phyloP scores from a whole-genome alignment of 257 asterid species.

The Fraxinus pennsylvanica region DNA sequence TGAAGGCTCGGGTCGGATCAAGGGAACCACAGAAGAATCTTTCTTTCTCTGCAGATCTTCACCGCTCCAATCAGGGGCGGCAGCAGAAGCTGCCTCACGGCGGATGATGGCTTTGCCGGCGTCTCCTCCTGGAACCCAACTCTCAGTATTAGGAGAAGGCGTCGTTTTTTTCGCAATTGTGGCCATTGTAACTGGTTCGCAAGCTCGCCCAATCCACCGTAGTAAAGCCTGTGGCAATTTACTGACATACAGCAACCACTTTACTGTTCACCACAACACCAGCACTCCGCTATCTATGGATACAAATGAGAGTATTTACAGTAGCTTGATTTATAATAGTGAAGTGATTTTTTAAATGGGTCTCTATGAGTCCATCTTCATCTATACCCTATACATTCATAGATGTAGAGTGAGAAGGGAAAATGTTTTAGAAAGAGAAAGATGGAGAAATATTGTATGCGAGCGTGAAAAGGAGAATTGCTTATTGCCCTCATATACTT shows the following conservation, averaged over 20 bases:
- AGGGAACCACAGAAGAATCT: slow-evolving; percentile 36
- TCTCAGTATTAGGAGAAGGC: slow-evolving; percentile 27
- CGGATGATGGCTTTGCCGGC: slow-evolving; percentile 33
- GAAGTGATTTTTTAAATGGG: neutral
- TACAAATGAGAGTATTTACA: neutral
- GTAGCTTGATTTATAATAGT: neutral
- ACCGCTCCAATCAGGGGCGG: slow-evolving; percentile 42
- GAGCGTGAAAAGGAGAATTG: neutral
- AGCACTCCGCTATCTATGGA: slow-evolving; percentile 20
- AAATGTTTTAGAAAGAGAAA: neutral
- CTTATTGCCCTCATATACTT: neutral
- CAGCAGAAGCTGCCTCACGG: slow-evolving; percentile 47
- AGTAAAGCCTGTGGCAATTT: slow-evolving; percentile 55
- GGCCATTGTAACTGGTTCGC: slow-evolving; percentile 91
- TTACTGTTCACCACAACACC: slow-evolving; percentile 41
- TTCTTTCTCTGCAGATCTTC: slow-evolving; percentile 40
- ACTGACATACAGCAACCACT: slow-evolving; percentile 72
- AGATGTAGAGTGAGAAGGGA: neutral
- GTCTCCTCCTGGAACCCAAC: slow-evolving; percentile 28
- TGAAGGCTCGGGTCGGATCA: slow-evolving; percentile 50
- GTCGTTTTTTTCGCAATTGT: slow-evolving; percentile 82
- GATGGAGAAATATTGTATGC: neutral
- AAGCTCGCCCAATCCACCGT: slow-evolving; percentile 69
- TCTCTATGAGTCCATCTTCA: neutral
- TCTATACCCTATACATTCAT: neutral